Percentiles rank a stretch among this genome's conserved stretches.
Evolutionary conservation across 306 rosid genomes (phyloP).

Genomic region (Gillenia trifoliata): DNA sequence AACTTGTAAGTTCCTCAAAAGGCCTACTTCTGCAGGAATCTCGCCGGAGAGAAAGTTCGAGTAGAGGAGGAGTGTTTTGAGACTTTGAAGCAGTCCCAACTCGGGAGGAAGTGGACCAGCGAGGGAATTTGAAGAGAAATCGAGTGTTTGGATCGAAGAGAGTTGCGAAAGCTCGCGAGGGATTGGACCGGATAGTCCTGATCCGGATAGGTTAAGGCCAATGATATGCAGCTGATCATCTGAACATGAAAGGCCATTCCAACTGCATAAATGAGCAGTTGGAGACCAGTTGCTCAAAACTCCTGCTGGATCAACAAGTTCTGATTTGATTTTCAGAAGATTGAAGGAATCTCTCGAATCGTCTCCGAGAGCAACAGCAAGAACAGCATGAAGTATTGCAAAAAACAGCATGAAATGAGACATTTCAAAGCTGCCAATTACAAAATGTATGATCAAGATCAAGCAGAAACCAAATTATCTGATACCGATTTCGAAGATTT

Average conservation of each 20-base stretch:
- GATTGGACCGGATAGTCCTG: conserved; percentile 72
- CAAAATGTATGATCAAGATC: conserved; percentile 15
- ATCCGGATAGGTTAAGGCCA: conserved; percentile 61
- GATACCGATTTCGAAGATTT: conserved; percentile 24
- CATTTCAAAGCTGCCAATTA: conserved; percentile 44
- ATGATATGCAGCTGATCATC: conserved; percentile 40
- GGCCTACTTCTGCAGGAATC: conserved; percentile 73
- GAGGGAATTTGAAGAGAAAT: conserved; percentile 71
- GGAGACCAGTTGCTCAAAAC: conserved; percentile 71
- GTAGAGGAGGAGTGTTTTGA: conserved; percentile 46
- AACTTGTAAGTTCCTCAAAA: conserved; percentile 69
- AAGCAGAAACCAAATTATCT: conserved; percentile 31
- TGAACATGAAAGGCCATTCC: conserved; percentile 74
- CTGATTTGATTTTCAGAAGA: conserved; percentile 73
- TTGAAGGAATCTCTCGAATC: conserved; percentile 39
- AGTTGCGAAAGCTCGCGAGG: conserved; percentile 47
- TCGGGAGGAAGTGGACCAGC: conserved; percentile 68
- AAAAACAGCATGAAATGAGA: conserved; percentile 39
- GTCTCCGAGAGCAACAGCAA: conserved; percentile 37
- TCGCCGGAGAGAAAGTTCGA: conserved; percentile 72
- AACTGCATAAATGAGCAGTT: conserved; percentile 44
- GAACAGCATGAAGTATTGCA: conserved; percentile 29
- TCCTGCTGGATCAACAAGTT: conserved; percentile 54
- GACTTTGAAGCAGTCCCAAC: conserved; percentile 57
- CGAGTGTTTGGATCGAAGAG: conserved; percentile 62